Evolutionary conservation across 371 early-diverging fungal genomes (phyloP).

Genomic region (Lichtheimia hyalospora): DNA sequence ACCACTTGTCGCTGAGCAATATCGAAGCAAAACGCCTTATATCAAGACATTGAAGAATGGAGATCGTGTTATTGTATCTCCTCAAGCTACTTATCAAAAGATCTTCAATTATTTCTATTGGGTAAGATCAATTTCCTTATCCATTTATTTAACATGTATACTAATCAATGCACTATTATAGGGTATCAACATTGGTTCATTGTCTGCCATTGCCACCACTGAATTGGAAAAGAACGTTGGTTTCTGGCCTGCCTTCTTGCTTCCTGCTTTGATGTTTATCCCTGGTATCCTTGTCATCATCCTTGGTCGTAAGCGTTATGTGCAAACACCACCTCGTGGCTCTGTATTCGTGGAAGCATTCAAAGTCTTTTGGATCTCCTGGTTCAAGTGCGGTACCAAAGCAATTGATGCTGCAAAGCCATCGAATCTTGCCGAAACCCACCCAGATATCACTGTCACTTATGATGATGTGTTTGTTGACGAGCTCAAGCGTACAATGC

Average conservation of each 20-base stretch:
- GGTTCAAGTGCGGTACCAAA: slow-evolving; percentile 18
- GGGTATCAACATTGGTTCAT: slow-evolving; percentile 77
- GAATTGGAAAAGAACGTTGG: slow-evolving; percentile 55
- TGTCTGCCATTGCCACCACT: slow-evolving; percentile 62
- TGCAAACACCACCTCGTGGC: slow-evolving; percentile 61
- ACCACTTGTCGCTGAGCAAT: slow-evolving; percentile 52
- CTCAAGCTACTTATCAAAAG: slow-evolving; percentile 49
- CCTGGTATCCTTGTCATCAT: slow-evolving; percentile 58
- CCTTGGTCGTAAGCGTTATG: slow-evolving; percentile 57
- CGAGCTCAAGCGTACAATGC: slow-evolving; percentile 62
- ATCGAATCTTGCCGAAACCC: slow-evolving; percentile 21
- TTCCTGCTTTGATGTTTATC: slow-evolving; percentile 69
- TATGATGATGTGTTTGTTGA: slow-evolving; percentile 79
- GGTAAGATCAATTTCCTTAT: slow-evolving; percentile 4
- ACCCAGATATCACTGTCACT: slow-evolving; percentile 37
- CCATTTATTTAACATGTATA: too few species aligned
- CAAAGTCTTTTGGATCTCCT: slow-evolving; percentile 16
- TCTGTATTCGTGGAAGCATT: slow-evolving; percentile 45
- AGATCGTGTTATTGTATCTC: slow-evolving; percentile 45
- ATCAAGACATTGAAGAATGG: slow-evolving; percentile 28
- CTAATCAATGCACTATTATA: too few species aligned
- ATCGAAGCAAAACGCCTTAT: slow-evolving; percentile 29
- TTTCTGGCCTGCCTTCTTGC: slow-evolving; percentile 68
- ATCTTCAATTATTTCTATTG: slow-evolving; percentile 72
- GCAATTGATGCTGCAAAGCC: slow-evolving; percentile 41